A percentile compares a stretch with the other conserved stretches of the same genome.
Evolutionary conservation across 2,329 filamentous ascomycete genomes (phyloP).

Genomic region (Thielaviopsis euricoi): DNA sequence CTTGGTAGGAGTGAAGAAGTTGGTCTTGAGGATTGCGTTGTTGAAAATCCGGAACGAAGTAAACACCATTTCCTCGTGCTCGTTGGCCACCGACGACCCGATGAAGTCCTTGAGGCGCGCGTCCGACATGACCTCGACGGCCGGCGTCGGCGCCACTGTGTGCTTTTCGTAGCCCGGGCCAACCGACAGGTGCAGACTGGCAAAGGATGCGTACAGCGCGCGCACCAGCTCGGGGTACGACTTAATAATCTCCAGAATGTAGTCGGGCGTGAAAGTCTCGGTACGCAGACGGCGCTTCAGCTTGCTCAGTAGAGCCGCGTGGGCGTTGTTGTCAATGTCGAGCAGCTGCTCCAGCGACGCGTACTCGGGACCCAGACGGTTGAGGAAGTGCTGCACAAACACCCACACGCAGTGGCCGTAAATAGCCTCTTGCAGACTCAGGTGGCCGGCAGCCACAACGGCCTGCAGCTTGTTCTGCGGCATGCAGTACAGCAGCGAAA

Average conservation of each 20-base stretch:
- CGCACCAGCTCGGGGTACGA: conserved; percentile 78
- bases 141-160: conserved; percentile 33
- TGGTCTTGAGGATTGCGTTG: conserved; percentile 83
- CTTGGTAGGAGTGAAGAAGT: conserved; percentile 94
- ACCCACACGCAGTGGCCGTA: conserved; percentile 97
- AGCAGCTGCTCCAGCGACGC: conserved; percentile 68
- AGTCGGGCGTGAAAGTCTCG: conserved; percentile 95
- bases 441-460: conserved; percentile 68
- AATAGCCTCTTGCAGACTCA: conserved; percentile 91
- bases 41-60: conserved; percentile 94
- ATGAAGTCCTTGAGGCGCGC: conserved; percentile 56
- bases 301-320: conserved; percentile 78
- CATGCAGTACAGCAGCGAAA: conserved; percentile 91
- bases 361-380: conserved; percentile 85
- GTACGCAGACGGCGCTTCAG: conserved; percentile 89
- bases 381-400: conserved; percentile 95
- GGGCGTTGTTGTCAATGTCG: conserved; percentile 63
- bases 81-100: conserved; percentile 64
- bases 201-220: conserved; percentile 79
- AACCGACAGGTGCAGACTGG: conserved; percentile 57
- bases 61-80: conserved; percentile 98
- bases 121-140: conserved; percentile 57
- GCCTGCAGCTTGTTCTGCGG: conserved; percentile 92
- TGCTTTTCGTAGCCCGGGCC: conserved; percentile 34
- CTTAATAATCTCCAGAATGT: conserved; percentile 93